These are phyloP conservation scores for Hypoxylon lenormandii DNA, from an alignment of 495 filamentous ascomycete genomes.

Conservation along the genomic window DNA sequence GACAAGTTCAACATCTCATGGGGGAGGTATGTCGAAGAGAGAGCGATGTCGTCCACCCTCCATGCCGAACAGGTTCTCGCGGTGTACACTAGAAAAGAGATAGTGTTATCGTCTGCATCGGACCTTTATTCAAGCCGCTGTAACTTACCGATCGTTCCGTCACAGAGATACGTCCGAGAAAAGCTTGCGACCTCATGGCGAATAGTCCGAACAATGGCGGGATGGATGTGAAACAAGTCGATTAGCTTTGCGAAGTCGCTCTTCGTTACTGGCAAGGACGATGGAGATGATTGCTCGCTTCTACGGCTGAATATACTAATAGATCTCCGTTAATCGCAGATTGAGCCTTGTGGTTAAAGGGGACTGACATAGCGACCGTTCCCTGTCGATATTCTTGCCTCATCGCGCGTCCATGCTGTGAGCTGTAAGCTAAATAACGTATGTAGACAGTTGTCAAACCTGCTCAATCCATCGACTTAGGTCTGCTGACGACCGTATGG, in stretches of 20 bases:
- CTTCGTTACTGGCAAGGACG: slow-evolving; percentile 20
- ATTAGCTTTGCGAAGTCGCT: slow-evolving; percentile 3
- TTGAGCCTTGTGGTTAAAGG: neutral
- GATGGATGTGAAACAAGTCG: slow-evolving; percentile 24
- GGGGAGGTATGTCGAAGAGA: slow-evolving; percentile 30
- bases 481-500: slow-evolving; percentile 7
- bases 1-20: slow-evolving; percentile 17
- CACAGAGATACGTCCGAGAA: neutral
- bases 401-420: slow-evolving; percentile 6
- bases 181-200: slow-evolving; percentile 14
- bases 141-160: slow-evolving; percentile 4
- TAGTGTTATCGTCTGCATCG: neutral
- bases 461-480: slow-evolving; percentile 18
- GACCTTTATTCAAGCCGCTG: neutral
- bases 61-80: slow-evolving; percentile 23
- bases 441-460: slow-evolving; percentile 2
- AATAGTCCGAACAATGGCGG: slow-evolving; percentile 22
- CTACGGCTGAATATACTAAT: slow-evolving; percentile 28
- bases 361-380: slow-evolving; percentile 21
- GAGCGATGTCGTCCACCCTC: slow-evolving; percentile 20
- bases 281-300: slow-evolving; percentile 1
- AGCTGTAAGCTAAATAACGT: neutral
- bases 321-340: neutral
- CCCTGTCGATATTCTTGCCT: neutral
- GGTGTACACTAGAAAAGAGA: slow-evolving; percentile 13